Percentiles rank a stretch among this genome's conserved stretches.
Evolutionary conservation across 2,329 filamentous ascomycete genomes (phyloP).

Genomic region (Xylariaceae sp.): DNA sequence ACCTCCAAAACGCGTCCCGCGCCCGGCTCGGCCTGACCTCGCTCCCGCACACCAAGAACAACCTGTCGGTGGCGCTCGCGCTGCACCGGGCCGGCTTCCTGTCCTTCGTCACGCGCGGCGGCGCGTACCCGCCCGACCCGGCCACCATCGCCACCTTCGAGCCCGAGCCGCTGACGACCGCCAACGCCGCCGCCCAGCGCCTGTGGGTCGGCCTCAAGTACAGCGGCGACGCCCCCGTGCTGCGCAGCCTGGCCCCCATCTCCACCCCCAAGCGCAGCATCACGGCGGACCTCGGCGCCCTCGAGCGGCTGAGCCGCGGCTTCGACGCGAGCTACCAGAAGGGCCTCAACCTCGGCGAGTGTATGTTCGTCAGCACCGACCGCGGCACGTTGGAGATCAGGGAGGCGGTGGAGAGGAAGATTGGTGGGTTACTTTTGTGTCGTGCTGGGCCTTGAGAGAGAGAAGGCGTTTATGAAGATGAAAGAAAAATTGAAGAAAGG

Average conservation of each 20-base stretch:
- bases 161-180: constrained; percentile 66
- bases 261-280: constrained; percentile 78
- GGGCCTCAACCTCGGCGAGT: constrained; percentile 81
- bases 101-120: constrained; percentile 76
- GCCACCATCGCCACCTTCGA: constrained; percentile 53
- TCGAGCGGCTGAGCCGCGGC: constrained; percentile 73
- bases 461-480: not conserved
- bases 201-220: constrained; percentile 94
- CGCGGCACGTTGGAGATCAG: constrained; percentile 79
- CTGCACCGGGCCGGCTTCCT: constrained; percentile 86
- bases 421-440: constrained; percentile 83
- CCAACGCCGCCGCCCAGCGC: constrained; percentile 75
- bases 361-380: constrained; percentile 80
- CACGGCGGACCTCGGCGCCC: constrained; percentile 65
- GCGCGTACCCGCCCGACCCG: constrained; percentile 60
- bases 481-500: too few species aligned
- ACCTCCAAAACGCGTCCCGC: constrained; percentile 86
- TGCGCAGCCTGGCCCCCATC: constrained; percentile 70
- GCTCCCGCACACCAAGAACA: constrained; percentile 79
- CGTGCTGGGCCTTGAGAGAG: constrained; percentile 54
- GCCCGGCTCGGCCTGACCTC: constrained; percentile 87
- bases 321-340: constrained; percentile 64
- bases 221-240: constrained; percentile 80
- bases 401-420: constrained; percentile 79
- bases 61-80: constrained; percentile 76